These are phyloP conservation scores for Nothomitra cinnamomea DNA, from an alignment of 2,329 filamentous ascomycete genomes.

Conservation along the genomic window DNA sequence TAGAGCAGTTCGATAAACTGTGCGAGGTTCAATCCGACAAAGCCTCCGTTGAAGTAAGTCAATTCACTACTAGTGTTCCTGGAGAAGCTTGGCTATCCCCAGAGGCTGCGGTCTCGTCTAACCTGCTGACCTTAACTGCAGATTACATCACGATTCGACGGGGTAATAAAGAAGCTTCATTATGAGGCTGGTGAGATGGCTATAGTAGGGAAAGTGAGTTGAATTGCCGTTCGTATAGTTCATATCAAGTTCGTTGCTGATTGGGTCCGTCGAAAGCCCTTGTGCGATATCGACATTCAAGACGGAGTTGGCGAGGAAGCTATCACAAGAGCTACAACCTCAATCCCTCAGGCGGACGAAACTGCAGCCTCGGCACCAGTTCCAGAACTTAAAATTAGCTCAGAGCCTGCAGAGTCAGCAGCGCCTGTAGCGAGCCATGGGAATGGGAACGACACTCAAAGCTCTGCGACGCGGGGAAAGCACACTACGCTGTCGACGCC, in stretches of 20 bases:
- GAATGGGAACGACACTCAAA: background rate
- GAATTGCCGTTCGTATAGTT: background rate
- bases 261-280: constrained; percentile 37
- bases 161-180: constrained; percentile 88
- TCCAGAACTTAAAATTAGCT: background rate
- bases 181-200: constrained; percentile 95
- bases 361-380: background rate
- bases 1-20: constrained; percentile 94
- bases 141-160: constrained; percentile 91
- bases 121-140: constrained; percentile 21
- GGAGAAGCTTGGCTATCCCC: background rate
- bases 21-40: constrained; percentile 99
- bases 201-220: constrained; percentile 56
- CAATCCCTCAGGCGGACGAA: background rate
- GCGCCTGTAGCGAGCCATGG: background rate
- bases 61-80: background rate
- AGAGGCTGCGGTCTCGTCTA: background rate
- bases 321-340: background rate
- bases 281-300: constrained; percentile 88
- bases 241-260: background rate
- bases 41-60: constrained; percentile 43
- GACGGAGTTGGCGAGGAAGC: constrained; percentile 48
- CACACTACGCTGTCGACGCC: constrained; percentile 71
- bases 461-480: constrained; percentile 30
- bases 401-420: background rate